These are phyloP conservation scores for Rhizopus microsporus DNA, from an alignment of 371 early-diverging fungal species.

Conservation along the genomic window DNA sequence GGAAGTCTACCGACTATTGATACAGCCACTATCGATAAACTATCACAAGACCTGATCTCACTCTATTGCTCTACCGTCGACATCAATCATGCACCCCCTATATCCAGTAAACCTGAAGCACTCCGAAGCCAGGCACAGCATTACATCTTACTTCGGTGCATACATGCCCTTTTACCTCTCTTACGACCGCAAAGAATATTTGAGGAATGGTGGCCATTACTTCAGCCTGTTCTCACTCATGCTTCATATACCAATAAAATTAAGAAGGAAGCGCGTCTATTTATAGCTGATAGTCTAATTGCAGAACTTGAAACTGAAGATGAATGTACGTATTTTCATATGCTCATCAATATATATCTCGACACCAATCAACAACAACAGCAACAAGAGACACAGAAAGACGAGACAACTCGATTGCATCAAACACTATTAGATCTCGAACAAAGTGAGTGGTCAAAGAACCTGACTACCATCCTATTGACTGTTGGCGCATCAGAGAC, in stretches of 20 bases:
- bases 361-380: conserved; percentile 30
- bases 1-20: conserved; percentile 21
- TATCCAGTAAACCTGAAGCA: conserved; percentile 30
- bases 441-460: conserved; percentile 51
- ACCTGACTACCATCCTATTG: conserved; percentile 34
- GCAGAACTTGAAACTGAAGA: conserved; percentile 25
- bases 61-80: conserved; percentile 26
- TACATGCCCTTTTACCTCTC: conserved; percentile 38
- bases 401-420: conserved; percentile 29
- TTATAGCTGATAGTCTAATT: conserved; percentile 38
- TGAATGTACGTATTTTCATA: conserved; percentile 26
- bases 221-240: conserved; percentile 35
- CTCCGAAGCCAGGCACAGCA: conserved; percentile 36
- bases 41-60: conserved; percentile 36
- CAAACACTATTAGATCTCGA: conserved; percentile 43
- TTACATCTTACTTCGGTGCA: conserved; percentile 34
- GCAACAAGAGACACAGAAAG: conserved; percentile 21
- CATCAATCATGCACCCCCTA: conserved; percentile 13
- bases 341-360: conserved; percentile 37
- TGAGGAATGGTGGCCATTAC: conserved; percentile 32
- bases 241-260: conserved; percentile 40
- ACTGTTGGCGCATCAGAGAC: conserved; percentile 44
- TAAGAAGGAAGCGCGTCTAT: conserved; percentile 34
- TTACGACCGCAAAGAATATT: conserved; percentile 36
- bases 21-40: conserved; percentile 34